These are phyloP conservation scores for Termitomyces sp. DNA, from an alignment of 768 basidiomycete genomes.

Conservation along the genomic window DNA sequence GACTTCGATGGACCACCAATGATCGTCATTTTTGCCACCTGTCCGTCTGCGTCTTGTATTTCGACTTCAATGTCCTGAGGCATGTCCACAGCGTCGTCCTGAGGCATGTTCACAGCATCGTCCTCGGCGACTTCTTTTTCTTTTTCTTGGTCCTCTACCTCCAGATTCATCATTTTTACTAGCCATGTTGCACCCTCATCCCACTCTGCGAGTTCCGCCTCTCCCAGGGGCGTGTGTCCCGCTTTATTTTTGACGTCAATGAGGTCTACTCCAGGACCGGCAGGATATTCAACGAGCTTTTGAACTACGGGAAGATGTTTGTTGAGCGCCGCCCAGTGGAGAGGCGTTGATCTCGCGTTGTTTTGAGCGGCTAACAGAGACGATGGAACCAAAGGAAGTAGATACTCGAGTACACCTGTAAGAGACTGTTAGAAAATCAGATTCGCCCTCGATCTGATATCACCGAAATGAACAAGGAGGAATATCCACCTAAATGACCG, in stretches of 20 bases:
- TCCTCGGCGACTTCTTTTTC: conserved; percentile 31
- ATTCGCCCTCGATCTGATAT: conserved; percentile 11
- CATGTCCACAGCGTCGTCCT: conserved; percentile 28
- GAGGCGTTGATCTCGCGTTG: conserved; percentile 67
- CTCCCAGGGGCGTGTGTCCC: conserved; percentile 72
- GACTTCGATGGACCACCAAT: conserved; percentile 17
- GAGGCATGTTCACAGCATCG: conserved; percentile 24
- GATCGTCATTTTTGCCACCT: conserved; percentile 60
- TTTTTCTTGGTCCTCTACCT: conserved; percentile 34
- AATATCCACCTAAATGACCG: conserved; percentile 71
- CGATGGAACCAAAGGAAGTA: conserved; percentile 57
- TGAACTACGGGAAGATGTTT: conserved; percentile 60
- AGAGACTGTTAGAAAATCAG: conserved; percentile 41
- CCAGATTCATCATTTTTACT: conserved; percentile 75
- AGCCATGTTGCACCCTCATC: conserved; percentile 83
- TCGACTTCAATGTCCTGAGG: conserved; percentile 55
- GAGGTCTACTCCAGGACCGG: conserved; percentile 56
- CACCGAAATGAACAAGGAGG: conserved; percentile 5
- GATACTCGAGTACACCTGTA: conserved; percentile 69
- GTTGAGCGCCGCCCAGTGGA: conserved; percentile 93
- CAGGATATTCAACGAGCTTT: conserved; percentile 50
- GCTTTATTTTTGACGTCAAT: conserved; percentile 75
- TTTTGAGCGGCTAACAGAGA: conserved; percentile 61
- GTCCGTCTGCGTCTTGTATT: conserved; percentile 67
- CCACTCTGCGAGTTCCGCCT: conserved; percentile 77